Percentiles rank a stretch among this genome's conserved stretches.
Conservation (phyloP, 805 yeast species). For the Kazachstania psychrophila region DNA sequence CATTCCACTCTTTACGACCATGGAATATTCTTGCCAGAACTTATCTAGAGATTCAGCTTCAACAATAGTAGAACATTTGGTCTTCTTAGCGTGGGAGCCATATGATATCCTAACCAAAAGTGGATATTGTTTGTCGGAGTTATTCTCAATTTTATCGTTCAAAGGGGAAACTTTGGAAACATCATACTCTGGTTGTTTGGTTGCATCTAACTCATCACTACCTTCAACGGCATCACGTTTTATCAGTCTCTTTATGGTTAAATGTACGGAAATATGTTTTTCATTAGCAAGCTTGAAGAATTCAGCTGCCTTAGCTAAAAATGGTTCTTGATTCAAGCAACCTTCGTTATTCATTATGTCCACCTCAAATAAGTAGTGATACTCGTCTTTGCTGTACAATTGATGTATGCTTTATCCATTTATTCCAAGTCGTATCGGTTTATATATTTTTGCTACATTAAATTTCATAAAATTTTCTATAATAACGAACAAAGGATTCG, state of each 20-base stretch:
- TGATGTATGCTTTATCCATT: no score
- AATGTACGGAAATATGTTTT: constrained; percentile 20
- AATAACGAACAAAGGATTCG: no score
- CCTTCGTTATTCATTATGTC: constrained; percentile 5
- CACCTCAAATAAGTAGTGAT: no score
- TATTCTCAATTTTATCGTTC: constrained; percentile 6
- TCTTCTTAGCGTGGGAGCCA: constrained; percentile 30
- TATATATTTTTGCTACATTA: no score
- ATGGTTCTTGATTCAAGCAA: constrained; percentile 14
- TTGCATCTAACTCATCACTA: constrained; percentile 43
- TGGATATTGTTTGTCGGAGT: constrained; percentile 39
- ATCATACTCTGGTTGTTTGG: constrained; percentile 30
- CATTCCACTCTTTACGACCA: constrained; percentile 60
- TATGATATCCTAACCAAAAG: constrained; percentile 52
- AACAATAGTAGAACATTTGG: constrained; percentile 68
- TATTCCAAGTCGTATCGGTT: no score
- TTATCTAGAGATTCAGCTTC: constrained; percentile 48
- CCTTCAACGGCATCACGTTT: constrained; percentile 25
- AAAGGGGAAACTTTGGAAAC: constrained; percentile 21
- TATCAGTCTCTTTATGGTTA: constrained; percentile 25
- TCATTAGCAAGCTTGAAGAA: constrained; percentile 23
- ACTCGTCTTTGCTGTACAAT: no score
- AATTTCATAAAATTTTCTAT: no score
- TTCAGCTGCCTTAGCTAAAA: constrained; percentile 17
- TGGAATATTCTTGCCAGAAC: constrained; percentile 73